Evolutionary conservation across 805 yeast species (phyloP), one percentile per base, ranked within the genome.

Genomic region (Danielozyma ontarioensis): DNA sequence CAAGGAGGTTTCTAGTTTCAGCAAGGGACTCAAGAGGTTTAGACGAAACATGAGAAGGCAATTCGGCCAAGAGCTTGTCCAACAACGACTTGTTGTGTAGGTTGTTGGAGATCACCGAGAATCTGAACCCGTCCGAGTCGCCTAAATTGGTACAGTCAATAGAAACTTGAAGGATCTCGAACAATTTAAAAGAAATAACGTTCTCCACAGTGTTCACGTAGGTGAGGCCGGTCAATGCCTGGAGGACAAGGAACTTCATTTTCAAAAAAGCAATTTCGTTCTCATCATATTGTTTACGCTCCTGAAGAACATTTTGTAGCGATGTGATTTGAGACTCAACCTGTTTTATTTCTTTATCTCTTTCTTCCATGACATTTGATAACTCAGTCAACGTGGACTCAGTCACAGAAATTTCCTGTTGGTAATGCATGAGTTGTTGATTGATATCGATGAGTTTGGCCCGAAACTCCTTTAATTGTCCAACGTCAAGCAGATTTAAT

Each of bases 151-250:
- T 29, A 4, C 44, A 41, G 3, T 26, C 35, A 3, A 34, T 35
- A 2, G 37, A n/a, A n/a, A n/a, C n/a, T n/a, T n/a, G 24, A 10
- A 35, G 32, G 12, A 40, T 33, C 17, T 33, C 34, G 16, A 31
- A 22, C 5, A 31, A 27, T 19, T 45, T 44, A 4, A 45, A 24
- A 10, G 29, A 13, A 5, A 45, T 25, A n/a, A 6, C 29, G 13
- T 5, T 4, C 14, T 16, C 29, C 17, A 25, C 15, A 4, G 38
- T 35, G 2, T 37, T 27, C 4, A 43, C 17, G 26, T 42, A 56
- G 17, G 41, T 41, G 23, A 62, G 39, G 1, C 53, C 51, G 1
- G 65, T 39, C 11, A 54, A 31, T 4, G 42, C 40, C 37, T 60
- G 63, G 10, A 61, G 35, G 10, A 62, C 27, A 16, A 43, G 42